A percentile compares a stretch with the other conserved stretches of the same genome.
phyloP scores from a whole-genome alignment of 2,329 filamentous ascomycete species.

The Aspergillus transmontanensis region DNA sequence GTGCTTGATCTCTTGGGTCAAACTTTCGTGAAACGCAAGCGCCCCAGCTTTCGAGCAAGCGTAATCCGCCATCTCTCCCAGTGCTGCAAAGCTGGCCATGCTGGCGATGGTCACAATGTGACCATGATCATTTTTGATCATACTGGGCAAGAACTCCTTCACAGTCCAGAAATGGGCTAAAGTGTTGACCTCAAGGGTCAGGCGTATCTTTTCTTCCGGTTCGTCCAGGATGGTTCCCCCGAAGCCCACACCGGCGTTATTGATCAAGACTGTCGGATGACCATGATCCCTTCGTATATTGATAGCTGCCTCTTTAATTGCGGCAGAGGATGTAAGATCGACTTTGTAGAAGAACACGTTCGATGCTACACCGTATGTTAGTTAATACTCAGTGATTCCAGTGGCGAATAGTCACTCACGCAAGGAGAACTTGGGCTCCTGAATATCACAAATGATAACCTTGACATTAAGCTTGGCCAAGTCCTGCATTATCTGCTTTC shows the following conservation, averaged over 20 bases:
- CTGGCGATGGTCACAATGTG: conserved; percentile 60
- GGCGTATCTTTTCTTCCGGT: conserved; percentile 46
- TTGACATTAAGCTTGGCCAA: conserved; percentile 10
- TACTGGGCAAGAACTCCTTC: conserved; percentile 55
- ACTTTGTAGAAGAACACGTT: conserved; percentile 41
- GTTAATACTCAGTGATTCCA: not conserved
- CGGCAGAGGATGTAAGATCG: conserved; percentile 38
- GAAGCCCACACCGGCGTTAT: conserved; percentile 54
- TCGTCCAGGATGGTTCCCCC: conserved; percentile 51
- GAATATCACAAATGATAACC: conserved; percentile 35
- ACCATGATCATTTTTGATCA: conserved; percentile 55
- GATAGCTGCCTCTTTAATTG: conserved; percentile 36
- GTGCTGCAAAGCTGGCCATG: conserved; percentile 51
- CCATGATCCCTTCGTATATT: conserved; percentile 44
- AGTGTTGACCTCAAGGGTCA: conserved; percentile 56
- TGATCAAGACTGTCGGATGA: conserved; percentile 51
- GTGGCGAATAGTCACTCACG: conserved; percentile 19
- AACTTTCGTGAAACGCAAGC: conserved; percentile 56
- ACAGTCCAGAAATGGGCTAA: conserved; percentile 54
- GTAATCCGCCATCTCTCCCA: conserved; percentile 56
- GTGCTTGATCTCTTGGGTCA: conserved; percentile 40
- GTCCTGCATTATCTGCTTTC: conserved; percentile 23
- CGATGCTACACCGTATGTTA: conserved; percentile 16
- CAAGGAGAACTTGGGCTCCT: conserved; percentile 32
- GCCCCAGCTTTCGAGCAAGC: conserved; percentile 54